A percentile compares a stretch with the other conserved stretches of the same genome.
phyloP scores from a whole-genome alignment of 2,329 filamentous ascomycete genomes.

The Colletotrichum trifolii region DNA sequence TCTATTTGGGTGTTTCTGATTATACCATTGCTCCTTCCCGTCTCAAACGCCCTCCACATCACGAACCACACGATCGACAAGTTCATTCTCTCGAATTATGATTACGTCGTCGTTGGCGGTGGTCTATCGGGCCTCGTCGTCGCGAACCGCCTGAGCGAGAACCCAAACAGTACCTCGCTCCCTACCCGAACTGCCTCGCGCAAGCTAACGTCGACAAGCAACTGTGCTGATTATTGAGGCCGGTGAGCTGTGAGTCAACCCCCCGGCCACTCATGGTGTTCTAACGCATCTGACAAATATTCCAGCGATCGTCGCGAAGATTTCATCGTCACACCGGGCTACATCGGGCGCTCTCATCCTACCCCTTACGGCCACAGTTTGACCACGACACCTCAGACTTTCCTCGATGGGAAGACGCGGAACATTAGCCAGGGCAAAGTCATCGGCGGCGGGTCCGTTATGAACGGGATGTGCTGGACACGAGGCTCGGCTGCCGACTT shows the following conservation, averaged over 20 bases:
- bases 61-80: conserved; percentile 23
- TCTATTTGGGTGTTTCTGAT: neutral
- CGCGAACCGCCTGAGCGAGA: conserved; percentile 55
- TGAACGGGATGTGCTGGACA: conserved; percentile 56
- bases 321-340: conserved; percentile 36
- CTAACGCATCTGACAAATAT: neutral
- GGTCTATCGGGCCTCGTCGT: conserved; percentile 58
- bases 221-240: conserved; percentile 38
- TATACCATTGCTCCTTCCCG: conserved; percentile 6
- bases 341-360: conserved; percentile 34
- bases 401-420: conserved; percentile 48
- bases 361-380: conserved; percentile 45
- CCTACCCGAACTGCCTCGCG: neutral
- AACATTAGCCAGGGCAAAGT: conserved; percentile 50
- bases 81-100: conserved; percentile 40
- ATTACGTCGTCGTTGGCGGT: conserved; percentile 57
- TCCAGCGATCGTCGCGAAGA: conserved; percentile 33
- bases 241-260: conserved; percentile 34
- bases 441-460: conserved; percentile 52
- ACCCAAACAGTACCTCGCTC: conserved; percentile 39
- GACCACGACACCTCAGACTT: conserved; percentile 44
- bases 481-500: conserved; percentile 53
- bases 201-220: conserved; percentile 7
- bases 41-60: conserved; percentile 23
- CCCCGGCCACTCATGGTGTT: no score